Base-by-base conservation (phyloP, 1,284 basidiomycete species). In the Cronartium quercuum region DNA sequence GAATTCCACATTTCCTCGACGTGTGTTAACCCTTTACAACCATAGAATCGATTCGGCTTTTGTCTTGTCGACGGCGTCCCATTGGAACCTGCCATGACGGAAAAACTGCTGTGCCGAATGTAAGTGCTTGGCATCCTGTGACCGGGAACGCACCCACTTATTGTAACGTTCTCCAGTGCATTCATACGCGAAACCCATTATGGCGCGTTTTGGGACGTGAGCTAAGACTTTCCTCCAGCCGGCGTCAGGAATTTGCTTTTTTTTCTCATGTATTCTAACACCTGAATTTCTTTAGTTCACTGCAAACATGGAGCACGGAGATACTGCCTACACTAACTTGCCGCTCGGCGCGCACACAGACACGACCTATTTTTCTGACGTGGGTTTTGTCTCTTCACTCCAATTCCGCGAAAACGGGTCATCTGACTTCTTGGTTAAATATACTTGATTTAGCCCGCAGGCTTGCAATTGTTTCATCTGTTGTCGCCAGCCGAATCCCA, bases 401-500 rank as follows among this genome's bases (percentile, higher is more conserved):
- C 24, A 18, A 62, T 35, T 38, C 18, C 34, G 57, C 3, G n/a
- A 58, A 18, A 44, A 10, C 60, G 60, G 13, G 18, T 24, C 6
- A 62, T 35, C 68, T 70, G 18, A 10, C 24, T 18, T 15, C 4
- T 15, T 9, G 41, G 15, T 13, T 3, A 18, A 21, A 51, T 51
- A 51, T 51, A 13, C 29, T 38, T 37, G 10, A 37, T 41, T 6
- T 91, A 95, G 82, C 92, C 95, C 0, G 91, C 90, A 64, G 94
- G 95, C 2, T 84, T 98, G 34, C 95, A 98, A 81, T 85, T 97
- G 70, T 98, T 98, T 84, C 95, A 98, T 82, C 86, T 97, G 40
- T 88, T 98, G 44, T 90, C 89, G 0, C 77, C 78, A 12, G 29
- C 76, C 2, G 65, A 76, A 6, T 75, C 77, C 7, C 93, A 96